Evolutionary conservation across 2,329 filamentous ascomycete species (phyloP).

Genomic region (Colletotrichum aenigma): DNA sequence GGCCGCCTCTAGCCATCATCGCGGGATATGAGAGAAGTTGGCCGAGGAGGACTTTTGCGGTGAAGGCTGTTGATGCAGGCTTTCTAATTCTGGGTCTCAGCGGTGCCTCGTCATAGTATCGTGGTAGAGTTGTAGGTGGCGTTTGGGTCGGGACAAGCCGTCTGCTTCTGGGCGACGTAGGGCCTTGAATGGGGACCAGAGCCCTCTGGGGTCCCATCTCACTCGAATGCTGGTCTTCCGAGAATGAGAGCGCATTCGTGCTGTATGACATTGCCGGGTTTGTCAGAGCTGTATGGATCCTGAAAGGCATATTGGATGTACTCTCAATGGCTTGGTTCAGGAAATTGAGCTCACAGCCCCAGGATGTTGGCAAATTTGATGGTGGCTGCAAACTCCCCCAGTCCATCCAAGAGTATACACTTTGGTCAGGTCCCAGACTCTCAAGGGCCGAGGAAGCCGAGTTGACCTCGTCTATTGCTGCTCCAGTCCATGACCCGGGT

Average conservation of each 20-base stretch:
- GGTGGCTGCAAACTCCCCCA: not conserved
- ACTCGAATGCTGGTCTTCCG: accelerated
- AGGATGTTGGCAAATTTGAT: not conserved
- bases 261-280: not conserved
- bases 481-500: not conserved
- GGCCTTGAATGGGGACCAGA: not conserved
- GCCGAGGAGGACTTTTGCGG: constrained; percentile 24
- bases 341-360: not conserved
- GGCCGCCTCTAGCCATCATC: constrained; percentile 22
- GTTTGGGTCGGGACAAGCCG: not conserved
- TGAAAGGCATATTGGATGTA: not conserved
- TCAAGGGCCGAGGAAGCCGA: not conserved
- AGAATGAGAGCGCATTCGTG: not conserved
- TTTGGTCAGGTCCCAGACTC: not conserved
- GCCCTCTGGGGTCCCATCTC: not conserved
- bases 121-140: not conserved
- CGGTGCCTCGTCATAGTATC: not conserved
- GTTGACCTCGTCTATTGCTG: not conserved
- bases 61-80: constrained; percentile 18
- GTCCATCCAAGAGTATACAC: not conserved
- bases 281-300: accelerated
- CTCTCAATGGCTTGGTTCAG: not conserved
- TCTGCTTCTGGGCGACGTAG: not conserved
- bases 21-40: constrained; percentile 26
- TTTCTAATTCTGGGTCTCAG: not conserved